Evolutionary conservation across 495 filamentous ascomycete genomes (phyloP), one percentile per base, ranked within the genome.

Genomic region (Saxophila tyrrhenica): DNA sequence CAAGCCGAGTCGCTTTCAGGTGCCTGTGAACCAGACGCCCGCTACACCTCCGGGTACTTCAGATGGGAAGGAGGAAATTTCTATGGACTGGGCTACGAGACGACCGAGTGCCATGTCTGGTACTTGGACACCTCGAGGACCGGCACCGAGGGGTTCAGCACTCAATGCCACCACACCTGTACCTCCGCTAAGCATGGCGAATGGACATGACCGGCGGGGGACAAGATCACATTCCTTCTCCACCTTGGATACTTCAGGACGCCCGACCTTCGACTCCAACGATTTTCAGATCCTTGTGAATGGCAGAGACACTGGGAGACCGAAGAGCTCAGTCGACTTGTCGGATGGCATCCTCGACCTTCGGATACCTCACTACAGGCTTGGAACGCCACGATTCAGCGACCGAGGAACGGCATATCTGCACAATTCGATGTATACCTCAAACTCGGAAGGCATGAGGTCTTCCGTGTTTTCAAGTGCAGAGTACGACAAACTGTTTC

Each of bases 371-470:
- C 83, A 87, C 57, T 94, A 94, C 72, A 81, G 83, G 51, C 73
- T 97, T 51, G 89, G 88, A 2, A 84, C 85, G 2, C 85, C 89
- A 10, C 80, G 81, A 44, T 95, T 95, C 66, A 91, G 83, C 57
- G 69, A 78, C 19, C 77, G 79, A 55, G 87, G 89, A 8, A 92
- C 82, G 44, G 83, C 89, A 1, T 79, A 86, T 55, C 75, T 97
- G 58, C 84, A 87, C 52, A 87, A 81, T 63, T 92, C 89, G 7
- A 67, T 75, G 19, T 79, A 80, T 54, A 79, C 78, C 21, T 65
- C 69, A 45, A 73, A 70, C 22, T 73, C 72, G n/a, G 78, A 80
- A 23, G 74, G 76, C 60, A 64, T 75, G 51, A 67, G 72, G n/a
- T 73, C 75, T 41, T 78, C 78, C 15, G 60, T 72, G 35, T 70